These are phyloP conservation scores for Madurella fahalii DNA, from an alignment of 2,329 filamentous ascomycete species.

Conservation along the genomic window DNA sequence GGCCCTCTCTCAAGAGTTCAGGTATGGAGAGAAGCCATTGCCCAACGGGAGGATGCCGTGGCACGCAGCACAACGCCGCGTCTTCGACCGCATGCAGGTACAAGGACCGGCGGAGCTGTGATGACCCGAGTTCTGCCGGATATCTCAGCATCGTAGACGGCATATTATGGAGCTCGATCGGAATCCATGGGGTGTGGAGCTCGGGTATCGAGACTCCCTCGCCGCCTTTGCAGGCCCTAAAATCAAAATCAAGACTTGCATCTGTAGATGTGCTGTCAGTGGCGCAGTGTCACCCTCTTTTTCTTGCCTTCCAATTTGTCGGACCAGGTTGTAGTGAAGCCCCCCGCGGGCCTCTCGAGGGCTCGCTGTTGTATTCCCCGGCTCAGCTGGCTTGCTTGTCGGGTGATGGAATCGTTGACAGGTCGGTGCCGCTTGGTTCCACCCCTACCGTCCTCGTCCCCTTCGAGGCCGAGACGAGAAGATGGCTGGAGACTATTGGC, in stretches of 20 bases:
- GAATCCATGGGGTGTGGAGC: not conserved
- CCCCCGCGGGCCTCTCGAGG: not conserved
- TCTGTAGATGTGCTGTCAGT: not conserved
- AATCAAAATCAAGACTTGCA: not conserved
- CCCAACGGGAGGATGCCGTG: constrained; percentile 6
- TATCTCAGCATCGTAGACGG: constrained; percentile 3
- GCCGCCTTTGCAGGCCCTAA: not conserved
- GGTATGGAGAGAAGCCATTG: not conserved
- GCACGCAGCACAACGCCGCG: constrained; percentile 10
- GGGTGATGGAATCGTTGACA: not conserved
- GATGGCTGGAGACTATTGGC: not conserved
- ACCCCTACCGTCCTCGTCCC: not conserved
- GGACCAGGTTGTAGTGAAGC: not conserved
- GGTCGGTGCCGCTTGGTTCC: not conserved
- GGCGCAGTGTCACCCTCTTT: not conserved
- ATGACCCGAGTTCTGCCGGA: constrained; percentile 7
- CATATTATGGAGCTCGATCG: not conserved
- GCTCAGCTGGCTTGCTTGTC: not conserved
- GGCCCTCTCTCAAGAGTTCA: not conserved
- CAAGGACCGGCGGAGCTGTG: constrained; percentile 6
- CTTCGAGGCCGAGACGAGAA: not conserved
- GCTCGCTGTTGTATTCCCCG: not conserved
- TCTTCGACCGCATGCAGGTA: constrained; percentile 13
- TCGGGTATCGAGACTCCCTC: not conserved
- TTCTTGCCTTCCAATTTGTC: not conserved